A percentile compares a stretch with the other conserved stretches of the same genome.
phyloP scores from a whole-genome alignment of 805 yeast genomes.

The Tanozyma kutaoensis region DNA sequence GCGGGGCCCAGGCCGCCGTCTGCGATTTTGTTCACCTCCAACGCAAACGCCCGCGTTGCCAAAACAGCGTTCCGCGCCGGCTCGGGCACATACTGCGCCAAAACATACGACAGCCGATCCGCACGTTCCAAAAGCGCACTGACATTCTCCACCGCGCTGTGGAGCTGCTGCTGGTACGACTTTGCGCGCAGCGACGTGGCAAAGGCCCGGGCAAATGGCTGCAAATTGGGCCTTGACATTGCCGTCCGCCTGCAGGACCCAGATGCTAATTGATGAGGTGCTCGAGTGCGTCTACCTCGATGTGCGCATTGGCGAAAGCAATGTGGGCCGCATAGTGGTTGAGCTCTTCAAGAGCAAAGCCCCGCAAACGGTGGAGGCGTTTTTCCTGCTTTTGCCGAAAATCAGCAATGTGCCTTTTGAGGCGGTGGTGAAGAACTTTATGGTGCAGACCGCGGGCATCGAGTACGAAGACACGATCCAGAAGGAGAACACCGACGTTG shows the following conservation, averaged over 20 bases:
- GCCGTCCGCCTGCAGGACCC: neutral
- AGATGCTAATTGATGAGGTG: conserved; percentile 18
- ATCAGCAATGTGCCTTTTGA: no score
- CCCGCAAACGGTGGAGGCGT: conserved; percentile 43
- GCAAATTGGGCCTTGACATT: no score
- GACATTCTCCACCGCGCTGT: conserved; percentile 30
- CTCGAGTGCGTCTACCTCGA: conserved; percentile 34
- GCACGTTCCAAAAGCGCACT: conserved; percentile 26
- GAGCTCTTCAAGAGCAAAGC: conserved; percentile 38
- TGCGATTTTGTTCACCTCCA: conserved; percentile 44
- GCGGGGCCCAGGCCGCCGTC: conserved; percentile 12
- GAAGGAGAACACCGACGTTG: no score
- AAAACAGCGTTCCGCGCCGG: conserved; percentile 48
- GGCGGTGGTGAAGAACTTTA: conserved; percentile 53
- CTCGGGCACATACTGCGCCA: conserved; percentile 58
- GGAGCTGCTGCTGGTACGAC: conserved; percentile 14
- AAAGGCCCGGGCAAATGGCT: no score
- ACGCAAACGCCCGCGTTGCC: conserved; percentile 52
- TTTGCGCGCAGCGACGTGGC: conserved; percentile 9
- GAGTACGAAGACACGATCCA: conserved; percentile 19
- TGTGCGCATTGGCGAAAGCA: conserved; percentile 26
- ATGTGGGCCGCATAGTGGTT: conserved; percentile 48
- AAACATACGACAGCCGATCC: conserved; percentile 52
- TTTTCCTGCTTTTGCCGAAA: conserved; percentile 35
- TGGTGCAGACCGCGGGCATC: conserved; percentile 59